Base-by-base conservation (phyloP, 2,329 filamentous ascomycete species). In the Phaeomoniella chlamydospora region DNA sequence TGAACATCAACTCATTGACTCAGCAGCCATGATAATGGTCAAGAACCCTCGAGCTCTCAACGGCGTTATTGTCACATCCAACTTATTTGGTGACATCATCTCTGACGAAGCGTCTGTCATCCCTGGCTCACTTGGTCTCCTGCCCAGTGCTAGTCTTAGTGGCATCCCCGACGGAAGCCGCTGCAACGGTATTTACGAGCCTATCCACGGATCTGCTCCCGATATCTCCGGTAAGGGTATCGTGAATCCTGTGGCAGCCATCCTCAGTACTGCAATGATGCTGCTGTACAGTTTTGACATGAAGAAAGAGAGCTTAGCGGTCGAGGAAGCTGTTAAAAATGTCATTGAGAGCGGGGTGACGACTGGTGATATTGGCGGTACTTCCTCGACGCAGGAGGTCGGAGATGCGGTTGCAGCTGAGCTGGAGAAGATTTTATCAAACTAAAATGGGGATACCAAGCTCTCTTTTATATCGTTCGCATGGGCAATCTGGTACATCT, bases 11-110 rank as follows among this genome's bases (percentile, higher is more conserved):
- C 72, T 96, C 35, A 94, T 96, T 54, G 88, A 96, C 64, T 84
- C 77, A 38, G 88, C 88, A n/a, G 88, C 88, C 45, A 94, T 96
- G 87, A 67, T 94, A 48, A 85, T 96, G 80, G 74, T 96, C 53
- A 94, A 93, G 77, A 88, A 87, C 61, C 88, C 88, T 6, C 70
- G 78, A 9, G 74, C 76, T 15, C 68, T 96, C 36, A 96, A 94
- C 56, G 90, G 88, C 37, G 76, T 96, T 22, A 74, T 96, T 33
- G 77, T 96, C 44, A 93, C 87, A 10, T 87, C 80, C 67, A 98
- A 96, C 60, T 57, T 96, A 47, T 94, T 94, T 55, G 90, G 88
- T 43, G 88, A 96, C 59, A 96, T 96, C 54, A 86, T 98, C 53
- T 83, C 74, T 53, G 88, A 96, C 55, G 88, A 96, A 69, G 87